Evolutionary conservation across 148 eudicot genomes (phyloP), one percentile per base, ranked within the genome.

Genomic region (Pouteria glomerata): DNA sequence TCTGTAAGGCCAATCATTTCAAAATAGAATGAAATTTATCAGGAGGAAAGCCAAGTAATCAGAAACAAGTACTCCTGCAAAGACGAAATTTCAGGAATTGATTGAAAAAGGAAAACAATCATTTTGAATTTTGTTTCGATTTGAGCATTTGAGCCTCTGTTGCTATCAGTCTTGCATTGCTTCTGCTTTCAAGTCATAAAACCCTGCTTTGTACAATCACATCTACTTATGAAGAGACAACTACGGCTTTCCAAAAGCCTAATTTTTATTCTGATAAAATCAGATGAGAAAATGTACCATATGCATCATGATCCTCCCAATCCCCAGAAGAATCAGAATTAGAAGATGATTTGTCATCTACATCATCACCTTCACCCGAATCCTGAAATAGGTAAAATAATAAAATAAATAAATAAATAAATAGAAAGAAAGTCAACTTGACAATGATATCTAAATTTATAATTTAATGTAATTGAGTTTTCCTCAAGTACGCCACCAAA

Each of bases 321-420:
- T 82, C 79, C 37, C 68, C 85, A 47, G 85, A 86, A 77, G 30
- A 33, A 62, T 82, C 82, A 58, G 83, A 78, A 64, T 45, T 73
- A 59, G 79, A 76, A 73, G 65, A 58, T 68, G 76, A 55, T 63
- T 64, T 71, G 55, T 71, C 78, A 47, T 77, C 82, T 51, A 57
- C 64, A 66, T 79, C 74, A 6, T 73, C 83, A 72, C 79, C 78
- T 44, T 82, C 92, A 73, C 73, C 86, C 0, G 60, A 70, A 73
- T 74, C 87, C 90, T 90, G 83, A 63, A 66, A 58, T 55, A 71
- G 48, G 68, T 37, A 41, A 50, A 52, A n/a, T 15, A 10, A 61
- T 7, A 57, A 34, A 60, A 52, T 30, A 23, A 10, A 61, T 12
- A 57, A 42, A 12, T 1, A 42, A 8, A 35, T 11, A 11, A 31